Base-by-base conservation (phyloP, 768 basidiomycete species). In the Rhizopogon salebrosus region DNA sequence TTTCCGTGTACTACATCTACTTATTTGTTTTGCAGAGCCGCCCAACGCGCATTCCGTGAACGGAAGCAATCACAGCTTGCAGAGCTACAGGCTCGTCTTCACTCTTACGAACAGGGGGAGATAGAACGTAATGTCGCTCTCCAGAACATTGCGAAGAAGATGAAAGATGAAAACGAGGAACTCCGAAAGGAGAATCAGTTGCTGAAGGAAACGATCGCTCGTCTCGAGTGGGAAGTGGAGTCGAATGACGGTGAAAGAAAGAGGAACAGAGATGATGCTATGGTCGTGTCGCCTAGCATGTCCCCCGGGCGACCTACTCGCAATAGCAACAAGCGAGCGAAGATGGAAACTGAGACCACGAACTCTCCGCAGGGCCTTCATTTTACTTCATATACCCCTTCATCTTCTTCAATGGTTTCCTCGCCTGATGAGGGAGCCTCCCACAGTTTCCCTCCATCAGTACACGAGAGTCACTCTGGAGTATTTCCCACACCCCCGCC, bases 51-150 rank as follows among this genome's bases (percentile, higher is more conserved):
- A 11, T 93, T 94, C 69, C 80, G 92, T 43, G 92, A 93, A 63
- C 82, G 92, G 54, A 93, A 90, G 70, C 90, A 93, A 64, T 84
- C 87, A 4, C 91, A 92, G 62, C 84, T 94, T 34, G 84, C 88
- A 8, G 91, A 92, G 57, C 79, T 94, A 34, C 91, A 94, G 69
- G 86, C 90, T 46, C 87, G 90, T 42, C 75, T 94, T 48, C 84
- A 88, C 56, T 80, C 81, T 18, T 93, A 92, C 60, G 91, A 94
- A 65, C 88, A 90, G 64, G 92, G 92, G n/a, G 91, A 93, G 64
- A 83, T 92, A 24, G 88, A 93, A 65, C 83, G 89, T 52, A 92
- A 88, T 62, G 82, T 93, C 46, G 88, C 89, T 41, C 73, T 94
- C 20, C 92, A 93, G 68, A 83, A 77, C 49, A 80, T 90, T 50